Evolutionary conservation across 2,329 filamentous ascomycete species (phyloP).

Genomic region (Sporothrix inflata): DNA sequence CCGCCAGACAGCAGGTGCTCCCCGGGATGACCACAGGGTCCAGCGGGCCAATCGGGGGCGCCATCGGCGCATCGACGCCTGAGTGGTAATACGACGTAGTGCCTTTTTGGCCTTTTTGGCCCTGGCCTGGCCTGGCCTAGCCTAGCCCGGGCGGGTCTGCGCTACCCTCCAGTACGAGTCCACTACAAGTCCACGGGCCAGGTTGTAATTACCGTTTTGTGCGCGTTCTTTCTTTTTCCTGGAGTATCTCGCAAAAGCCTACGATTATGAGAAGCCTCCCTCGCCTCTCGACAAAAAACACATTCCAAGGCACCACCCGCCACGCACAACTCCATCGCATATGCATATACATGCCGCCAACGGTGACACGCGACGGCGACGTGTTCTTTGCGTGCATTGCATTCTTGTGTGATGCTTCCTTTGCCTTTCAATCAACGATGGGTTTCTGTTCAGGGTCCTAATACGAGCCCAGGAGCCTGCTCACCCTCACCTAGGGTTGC

Average conservation of each 20-base stretch:
- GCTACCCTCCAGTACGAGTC: background rate
- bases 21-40: background rate
- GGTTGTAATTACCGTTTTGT: background rate
- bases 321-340: background rate
- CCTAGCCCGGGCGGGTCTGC: background rate
- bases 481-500: background rate
- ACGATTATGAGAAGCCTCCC: no score
- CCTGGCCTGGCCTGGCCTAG: background rate
- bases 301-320: constrained; percentile 3
- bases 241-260: background rate
- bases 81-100: background rate
- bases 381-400: background rate
- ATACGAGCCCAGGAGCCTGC: background rate
- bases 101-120: no score
- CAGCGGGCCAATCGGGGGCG: background rate
- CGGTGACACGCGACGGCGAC: constrained; percentile 3
- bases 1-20: background rate
- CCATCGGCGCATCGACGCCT: background rate
- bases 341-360: background rate
- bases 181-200: no score
- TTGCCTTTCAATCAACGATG: no score
- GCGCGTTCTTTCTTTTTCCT: background rate
- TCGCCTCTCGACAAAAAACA: background rate
- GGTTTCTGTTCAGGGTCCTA: constrained; percentile 1
- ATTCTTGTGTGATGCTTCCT: no score